Base-by-base conservation (phyloP, 2,329 filamentous ascomycete genomes). In the Coniochaeta sp. region DNA sequence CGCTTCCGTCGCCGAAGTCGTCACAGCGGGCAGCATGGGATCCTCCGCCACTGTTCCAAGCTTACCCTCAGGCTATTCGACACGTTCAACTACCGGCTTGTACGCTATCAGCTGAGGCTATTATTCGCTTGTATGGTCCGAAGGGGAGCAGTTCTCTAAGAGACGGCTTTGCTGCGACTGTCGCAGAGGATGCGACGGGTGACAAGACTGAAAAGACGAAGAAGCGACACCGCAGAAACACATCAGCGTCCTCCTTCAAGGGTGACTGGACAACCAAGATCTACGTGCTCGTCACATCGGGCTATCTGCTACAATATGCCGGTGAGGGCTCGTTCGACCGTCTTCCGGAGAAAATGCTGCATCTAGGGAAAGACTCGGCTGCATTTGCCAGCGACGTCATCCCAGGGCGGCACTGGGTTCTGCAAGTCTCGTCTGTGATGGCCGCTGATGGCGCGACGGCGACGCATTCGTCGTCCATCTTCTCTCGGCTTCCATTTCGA, bases 311-410 rank as follows among this genome's bases (percentile, higher is more conserved):
- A 44, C 90, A 93, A 67, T 95, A 93, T 70, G 73, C 87, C 4
- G 85, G 83, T 11, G 83, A 89, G 33, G 90, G 90, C 2, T 76
- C 83, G 3, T 89, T 85, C 66, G 87, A 93, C 66, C 81, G 90
- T 26, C 71, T 87, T 12, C 90, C 90, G 0, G 90, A 95, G 71
- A 90, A 87, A 71, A 79, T 89, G 36, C 76, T 93, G 61, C 85
- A 87, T 57, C 76, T 95, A 4, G 84, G 85, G n/a, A 86, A 85
- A 64, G 83, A 89, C 56, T 93, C 90, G 3, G 89, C 89, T 12
- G 90, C 89, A 6, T 93, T 91, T 71, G 90, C 88, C 1, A 91
- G 86, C 65, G 90, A 95, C 69, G 79, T 89, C 16, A 91, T 93
- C 60, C 89, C 89, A 3, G 90, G 90, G 6, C 85, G 85, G 62